phyloP scores from a whole-genome alignment of 2,329 filamentous ascomycete genomes.

The Knufia fluminis region DNA sequence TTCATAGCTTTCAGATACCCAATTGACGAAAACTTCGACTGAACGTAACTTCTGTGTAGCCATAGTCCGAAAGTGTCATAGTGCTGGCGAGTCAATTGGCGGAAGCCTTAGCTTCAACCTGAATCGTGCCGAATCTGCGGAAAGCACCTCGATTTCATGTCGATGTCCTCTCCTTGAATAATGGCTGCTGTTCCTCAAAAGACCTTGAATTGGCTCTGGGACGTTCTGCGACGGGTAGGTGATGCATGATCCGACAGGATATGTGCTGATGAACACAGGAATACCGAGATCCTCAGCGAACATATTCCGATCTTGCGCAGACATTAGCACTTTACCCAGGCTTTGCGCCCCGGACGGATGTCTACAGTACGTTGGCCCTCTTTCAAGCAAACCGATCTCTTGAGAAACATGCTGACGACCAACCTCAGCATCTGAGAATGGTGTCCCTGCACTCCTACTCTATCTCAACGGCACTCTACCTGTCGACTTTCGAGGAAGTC shows the following conservation, averaged over 20 bases:
- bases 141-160: neutral
- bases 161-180: neutral
- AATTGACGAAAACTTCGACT: too few relatives aligned
- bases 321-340: constrained; percentile 70
- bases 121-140: neutral
- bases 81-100: neutral
- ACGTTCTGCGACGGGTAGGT: constrained; percentile 66
- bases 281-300: constrained; percentile 85
- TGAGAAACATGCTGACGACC: constrained; percentile 11
- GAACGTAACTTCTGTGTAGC: neutral
- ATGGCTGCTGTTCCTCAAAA: constrained; percentile 71
- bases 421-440: constrained; percentile 71
- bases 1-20: neutral
- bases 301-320: constrained; percentile 84
- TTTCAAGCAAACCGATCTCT: neutral
- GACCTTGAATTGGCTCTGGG: constrained; percentile 91
- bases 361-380: constrained; percentile 64
- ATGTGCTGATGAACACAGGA: constrained; percentile 48
- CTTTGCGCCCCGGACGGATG: constrained; percentile 73
- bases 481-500: constrained; percentile 79
- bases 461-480: constrained; percentile 81
- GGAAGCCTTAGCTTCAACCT: too few relatives aligned
- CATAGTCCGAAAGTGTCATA: too few relatives aligned
- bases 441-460: constrained; percentile 74
- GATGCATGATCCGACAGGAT: neutral